These are phyloP conservation scores for Podospora anserina DNA, from an alignment of 495 filamentous ascomycete genomes.

Conservation along the genomic window DNA sequence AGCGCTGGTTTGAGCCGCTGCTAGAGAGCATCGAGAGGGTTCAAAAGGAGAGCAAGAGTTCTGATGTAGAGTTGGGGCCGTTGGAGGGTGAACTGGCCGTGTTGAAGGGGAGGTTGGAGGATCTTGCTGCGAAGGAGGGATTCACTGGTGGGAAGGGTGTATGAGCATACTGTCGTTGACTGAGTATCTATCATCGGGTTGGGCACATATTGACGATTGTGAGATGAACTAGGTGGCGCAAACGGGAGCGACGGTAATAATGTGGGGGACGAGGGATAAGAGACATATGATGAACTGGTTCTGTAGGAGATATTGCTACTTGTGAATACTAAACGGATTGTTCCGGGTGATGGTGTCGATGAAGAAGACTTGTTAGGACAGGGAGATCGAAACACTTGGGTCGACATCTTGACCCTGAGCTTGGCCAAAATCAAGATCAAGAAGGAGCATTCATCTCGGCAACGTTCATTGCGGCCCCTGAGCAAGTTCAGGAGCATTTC, in stretches of 20 bases:
- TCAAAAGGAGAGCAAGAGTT: slow-evolving; percentile 29
- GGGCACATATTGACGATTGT: neutral
- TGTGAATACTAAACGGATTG: neutral
- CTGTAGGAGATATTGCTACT: neutral
- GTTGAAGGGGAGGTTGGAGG: slow-evolving; percentile 36
- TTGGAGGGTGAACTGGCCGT: slow-evolving; percentile 33
- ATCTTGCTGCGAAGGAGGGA: slow-evolving; percentile 21
- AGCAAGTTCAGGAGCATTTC: neutral
- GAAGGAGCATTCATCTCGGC: neutral
- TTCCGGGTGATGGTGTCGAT: neutral
- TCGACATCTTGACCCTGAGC: neutral
- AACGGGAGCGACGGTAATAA: neutral
- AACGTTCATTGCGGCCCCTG: neutral
- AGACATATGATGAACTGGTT: neutral
- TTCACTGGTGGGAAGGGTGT: slow-evolving; percentile 13
- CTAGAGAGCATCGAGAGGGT: slow-evolving; percentile 42
- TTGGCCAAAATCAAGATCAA: neutral
- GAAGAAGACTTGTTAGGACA: neutral
- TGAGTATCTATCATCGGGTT: neutral
- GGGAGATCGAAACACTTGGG: neutral
- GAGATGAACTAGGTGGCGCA: neutral
- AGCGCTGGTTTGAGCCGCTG: slow-evolving; percentile 53
- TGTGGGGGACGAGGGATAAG: too few relatives aligned
- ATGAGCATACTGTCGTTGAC: neutral
- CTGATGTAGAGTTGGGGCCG: slow-evolving; percentile 8